Percentiles rank a stretch among this genome's conserved stretches.
Conservation (phyloP, 1,284 basidiomycete species). For the Peniophora sp. region DNA sequence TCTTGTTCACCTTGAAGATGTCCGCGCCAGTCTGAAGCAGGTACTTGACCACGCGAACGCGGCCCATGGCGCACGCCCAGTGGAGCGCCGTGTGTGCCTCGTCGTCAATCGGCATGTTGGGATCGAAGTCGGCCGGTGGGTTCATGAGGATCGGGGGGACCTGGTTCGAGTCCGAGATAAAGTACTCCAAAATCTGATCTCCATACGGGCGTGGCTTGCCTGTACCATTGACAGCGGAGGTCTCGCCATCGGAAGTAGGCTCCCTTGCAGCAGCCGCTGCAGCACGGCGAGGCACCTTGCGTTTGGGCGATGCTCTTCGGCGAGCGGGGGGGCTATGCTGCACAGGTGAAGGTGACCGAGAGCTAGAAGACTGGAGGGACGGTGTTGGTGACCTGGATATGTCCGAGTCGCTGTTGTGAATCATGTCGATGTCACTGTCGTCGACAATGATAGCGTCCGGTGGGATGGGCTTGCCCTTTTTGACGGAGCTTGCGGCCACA, state of each 20-base stretch:
- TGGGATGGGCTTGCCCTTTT: constrained; percentile 41
- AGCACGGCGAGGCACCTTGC: not conserved
- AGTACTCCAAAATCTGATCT: constrained; percentile 97
- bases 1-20: constrained; percentile 95
- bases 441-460: constrained; percentile 36
- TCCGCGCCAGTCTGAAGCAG: constrained; percentile 92
- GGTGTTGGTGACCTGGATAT: constrained; percentile 82
- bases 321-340: constrained; percentile 26
- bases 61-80: constrained; percentile 99
- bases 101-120: constrained; percentile 96
- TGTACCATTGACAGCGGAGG: constrained; percentile 25
- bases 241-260: constrained; percentile 29
- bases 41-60: constrained; percentile 93
- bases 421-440: constrained; percentile 52
- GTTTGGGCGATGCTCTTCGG: not conserved
- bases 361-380: constrained; percentile 79
- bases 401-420: constrained; percentile 62
- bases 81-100: constrained; percentile 97
- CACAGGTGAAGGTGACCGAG: constrained; percentile 85
- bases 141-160: constrained; percentile 84
- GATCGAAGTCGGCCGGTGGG: constrained; percentile 90
- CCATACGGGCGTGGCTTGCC: constrained; percentile 65
- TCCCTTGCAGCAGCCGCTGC: not conserved
- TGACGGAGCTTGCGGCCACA: constrained; percentile 55
- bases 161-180: constrained; percentile 95